Evolutionary conservation across 2,329 filamentous ascomycete species (phyloP).

Genomic region (Trichophaea hybrida): DNA sequence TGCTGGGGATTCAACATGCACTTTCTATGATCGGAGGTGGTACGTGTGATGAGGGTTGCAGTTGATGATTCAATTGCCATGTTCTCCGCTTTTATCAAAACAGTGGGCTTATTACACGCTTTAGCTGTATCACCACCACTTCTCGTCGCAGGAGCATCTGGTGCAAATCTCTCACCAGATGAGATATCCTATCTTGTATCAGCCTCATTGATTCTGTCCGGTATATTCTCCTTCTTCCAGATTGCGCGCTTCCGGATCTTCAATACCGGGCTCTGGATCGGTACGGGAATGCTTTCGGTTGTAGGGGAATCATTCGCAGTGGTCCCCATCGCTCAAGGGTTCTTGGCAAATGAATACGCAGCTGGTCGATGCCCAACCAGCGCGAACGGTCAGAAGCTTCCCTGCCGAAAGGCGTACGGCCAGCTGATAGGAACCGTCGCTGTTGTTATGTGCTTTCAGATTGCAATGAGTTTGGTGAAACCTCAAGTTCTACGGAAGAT

Average conservation of each 20-base stretch:
- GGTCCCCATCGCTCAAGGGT: constrained; percentile 57
- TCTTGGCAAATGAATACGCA: constrained; percentile 60
- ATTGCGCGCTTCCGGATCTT: constrained; percentile 63
- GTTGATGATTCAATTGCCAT: neutral
- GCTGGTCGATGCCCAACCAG: constrained; percentile 52
- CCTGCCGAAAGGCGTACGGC: constrained; percentile 65
- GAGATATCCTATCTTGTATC: constrained; percentile 66
- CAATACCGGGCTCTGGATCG: constrained; percentile 59
- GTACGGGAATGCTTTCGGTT: constrained; percentile 67
- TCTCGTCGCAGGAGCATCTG: constrained; percentile 47
- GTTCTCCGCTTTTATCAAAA: neutral
- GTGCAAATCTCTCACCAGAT: constrained; percentile 47
- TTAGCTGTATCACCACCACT: constrained; percentile 60
- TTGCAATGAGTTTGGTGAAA: constrained; percentile 60
- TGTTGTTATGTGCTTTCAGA: constrained; percentile 52
- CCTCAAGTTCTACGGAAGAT: constrained; percentile 53
- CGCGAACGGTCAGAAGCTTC: constrained; percentile 48
- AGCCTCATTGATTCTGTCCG: constrained; percentile 63
- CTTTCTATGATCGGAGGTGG: constrained; percentile 58
- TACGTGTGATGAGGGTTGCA: constrained; percentile 4
- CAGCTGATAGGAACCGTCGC: constrained; percentile 56
- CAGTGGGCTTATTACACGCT: neutral
- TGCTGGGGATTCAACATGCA: constrained; percentile 67
- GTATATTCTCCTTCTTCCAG: constrained; percentile 58
- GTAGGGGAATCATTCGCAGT: constrained; percentile 66